Evolutionary conservation across 768 basidiomycete genomes (phyloP).

Genomic region (Auricularia sp.): DNA sequence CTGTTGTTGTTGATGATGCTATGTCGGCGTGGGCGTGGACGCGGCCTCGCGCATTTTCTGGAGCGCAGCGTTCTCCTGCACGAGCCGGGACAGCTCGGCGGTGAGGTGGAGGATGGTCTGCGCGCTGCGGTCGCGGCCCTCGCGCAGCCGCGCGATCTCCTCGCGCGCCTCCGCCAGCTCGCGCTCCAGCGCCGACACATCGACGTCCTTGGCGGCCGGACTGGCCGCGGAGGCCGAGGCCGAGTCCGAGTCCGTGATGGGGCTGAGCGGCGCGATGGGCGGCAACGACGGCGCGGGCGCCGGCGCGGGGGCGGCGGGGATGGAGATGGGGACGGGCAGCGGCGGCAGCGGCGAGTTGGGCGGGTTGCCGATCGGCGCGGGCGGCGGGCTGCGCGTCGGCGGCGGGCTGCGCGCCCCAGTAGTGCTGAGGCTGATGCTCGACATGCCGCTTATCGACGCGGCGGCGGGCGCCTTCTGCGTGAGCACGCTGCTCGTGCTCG

Average conservation of each 20-base stretch:
- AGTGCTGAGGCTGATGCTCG: no score
- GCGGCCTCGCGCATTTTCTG: background rate
- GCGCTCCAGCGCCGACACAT: background rate
- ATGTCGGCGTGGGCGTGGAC: background rate
- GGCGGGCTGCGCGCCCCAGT: background rate
- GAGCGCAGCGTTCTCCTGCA: conserved; percentile 1
- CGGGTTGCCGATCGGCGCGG: background rate
- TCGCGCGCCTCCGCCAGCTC: background rate
- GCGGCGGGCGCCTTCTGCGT: background rate
- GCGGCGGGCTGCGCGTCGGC: background rate
- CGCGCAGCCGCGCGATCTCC: background rate
- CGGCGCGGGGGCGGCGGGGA: background rate
- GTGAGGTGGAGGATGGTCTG: conserved; percentile 1
- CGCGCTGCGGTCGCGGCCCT: background rate
- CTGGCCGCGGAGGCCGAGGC: background rate
- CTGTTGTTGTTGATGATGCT: no score
- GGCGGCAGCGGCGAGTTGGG: background rate
- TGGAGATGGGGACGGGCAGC: background rate
- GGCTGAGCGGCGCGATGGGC: background rate
- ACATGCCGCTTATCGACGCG: background rate
- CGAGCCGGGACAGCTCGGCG: background rate
- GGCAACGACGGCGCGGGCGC: background rate
- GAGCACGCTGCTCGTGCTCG: background rate
- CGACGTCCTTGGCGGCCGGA: background rate
- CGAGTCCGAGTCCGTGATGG: background rate